phyloP scores from a whole-genome alignment of 805 yeast species.

The Cyberlindnera misumaiensis region DNA sequence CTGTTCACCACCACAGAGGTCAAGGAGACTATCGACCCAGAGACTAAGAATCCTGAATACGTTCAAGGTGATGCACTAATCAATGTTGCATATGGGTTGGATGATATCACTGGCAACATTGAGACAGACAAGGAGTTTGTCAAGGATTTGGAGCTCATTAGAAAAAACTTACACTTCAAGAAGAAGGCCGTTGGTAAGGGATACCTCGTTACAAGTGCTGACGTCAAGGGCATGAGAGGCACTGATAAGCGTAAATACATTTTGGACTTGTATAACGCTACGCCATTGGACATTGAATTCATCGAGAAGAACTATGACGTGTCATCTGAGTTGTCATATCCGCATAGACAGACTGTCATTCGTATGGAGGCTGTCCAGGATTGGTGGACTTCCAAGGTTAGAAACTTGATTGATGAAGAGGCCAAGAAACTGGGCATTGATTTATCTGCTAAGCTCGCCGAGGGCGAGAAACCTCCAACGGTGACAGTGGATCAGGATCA shows the following conservation, averaged over 20 bases:
- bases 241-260: constrained; percentile 79
- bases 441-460: constrained; percentile 12
- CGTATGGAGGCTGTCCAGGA: constrained; percentile 87
- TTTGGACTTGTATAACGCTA: constrained; percentile 74
- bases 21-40: constrained; percentile 32
- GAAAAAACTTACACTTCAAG: constrained; percentile 74
- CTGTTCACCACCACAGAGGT: constrained; percentile 35
- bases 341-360: constrained; percentile 71
- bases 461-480: constrained; percentile 38
- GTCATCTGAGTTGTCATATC: constrained; percentile 45
- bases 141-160: constrained; percentile 49
- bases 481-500: constrained; percentile 46
- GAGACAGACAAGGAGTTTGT: constrained; percentile 47
- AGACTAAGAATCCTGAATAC: constrained; percentile 31
- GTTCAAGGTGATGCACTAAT: constrained; percentile 24
- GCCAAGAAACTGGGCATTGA: constrained; percentile 24
- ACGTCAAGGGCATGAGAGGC: constrained; percentile 81
- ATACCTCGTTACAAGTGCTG: constrained; percentile 61
- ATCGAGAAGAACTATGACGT: constrained; percentile 48
- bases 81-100: constrained; percentile 55
- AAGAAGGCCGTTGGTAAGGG: constrained; percentile 46
- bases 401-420: constrained; percentile 31
- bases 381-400: constrained; percentile 75
- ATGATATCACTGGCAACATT: constrained; percentile 50
- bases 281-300: constrained; percentile 81